Evolutionary conservation across 306 rosid species (phyloP), one percentile per base, ranked within the genome.

Genomic region (Lablab purpureus): DNA sequence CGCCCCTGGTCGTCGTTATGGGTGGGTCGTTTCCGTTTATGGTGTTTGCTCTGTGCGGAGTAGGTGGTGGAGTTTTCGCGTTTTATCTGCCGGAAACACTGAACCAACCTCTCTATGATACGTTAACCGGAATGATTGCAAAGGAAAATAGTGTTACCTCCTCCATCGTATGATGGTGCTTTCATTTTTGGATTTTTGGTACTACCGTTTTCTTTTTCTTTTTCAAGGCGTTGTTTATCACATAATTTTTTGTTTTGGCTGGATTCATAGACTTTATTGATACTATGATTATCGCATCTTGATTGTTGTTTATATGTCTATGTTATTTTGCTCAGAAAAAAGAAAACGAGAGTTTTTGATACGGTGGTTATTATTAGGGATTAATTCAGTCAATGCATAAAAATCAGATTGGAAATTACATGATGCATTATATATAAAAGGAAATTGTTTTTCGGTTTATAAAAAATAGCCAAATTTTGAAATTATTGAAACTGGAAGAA

Each of bases 51-150:
- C 70, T 71, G 22, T 90, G 96, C 47, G 97, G 94, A 19, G 7
- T 81, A 0, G 56, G 27, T 6, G 97, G 83, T 0, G 96, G 97
- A 5, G 3, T 84, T 7, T 76, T 91, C 14, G 97, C 91, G 7
- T 91, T 86, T 86, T 85, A 88, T 78, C 54, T 93, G 79, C 97
- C 96, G 1, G 97, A 93, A 89, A 93, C 97, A 9, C 23, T 93
- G 14, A 82, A 93, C 71, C 81, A 67, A 75, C 97, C 97, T 0
- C 73, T 93, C 51, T 93, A 88, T 62, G 97, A 93, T 58, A 93
- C 97, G 0, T 79, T 93, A 80, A 65, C 81, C 0, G 97, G 96
- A 34, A 76, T 93, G 83, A 89, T 73, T 71, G 90, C 78, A 22
- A 76, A 49, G 11, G 73, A 8, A 19, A 19, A 0, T 14, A 27